Evolutionary conservation across 805 yeast species (phyloP), one percentile per base, ranked within the genome.

Genomic region (Metschnikowia noctiluminum): DNA sequence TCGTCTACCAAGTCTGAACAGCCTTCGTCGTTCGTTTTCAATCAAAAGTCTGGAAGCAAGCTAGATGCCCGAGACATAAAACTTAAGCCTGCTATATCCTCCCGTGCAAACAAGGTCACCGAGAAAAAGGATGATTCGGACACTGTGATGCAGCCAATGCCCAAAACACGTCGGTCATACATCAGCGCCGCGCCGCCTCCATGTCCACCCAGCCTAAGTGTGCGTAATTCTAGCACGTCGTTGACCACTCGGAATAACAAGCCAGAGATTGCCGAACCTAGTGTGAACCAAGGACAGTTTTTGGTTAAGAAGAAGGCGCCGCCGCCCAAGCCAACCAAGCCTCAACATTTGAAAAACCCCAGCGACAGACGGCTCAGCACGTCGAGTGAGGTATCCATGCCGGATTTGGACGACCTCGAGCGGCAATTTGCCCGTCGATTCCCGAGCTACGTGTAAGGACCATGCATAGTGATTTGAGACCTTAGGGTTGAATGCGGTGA

Each of bases 281-380:
- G 21, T 4, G 21, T 21, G 21, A 21, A 2, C 21, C 21, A 21
- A 21, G 21, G 21, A 21, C 21, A 21, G 21, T 21, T 4, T 4
- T 38, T 12, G 11, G 14, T 21, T 15, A 45, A 46, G 28, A 68
- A 69, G 51, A 63, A 61, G 45, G 80, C 84, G 32, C 81, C 84
- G 1, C 86, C 87, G 4, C 82, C 84, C 28, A 83, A 81, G 55
- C 90, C 90, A 1, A 70, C 69, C 57, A 85, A 31, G 1, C 86
- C 87, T 4, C 82, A 84, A 30, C 83, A 81, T 55, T 90, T 90
- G 1, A 70, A 69, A 56, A 85, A 85, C 57, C 91, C 92, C 59
- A 61, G 3, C 76, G 9, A 66, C 66, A 6, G 64, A 50, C 31
- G 65, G 34, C 51, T 62, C 16, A 71, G 76, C 56, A 58, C 59